Evolutionary conservation across 495 filamentous ascomycete species (phyloP), one percentile per base, ranked within the genome.

Genomic region (Aspergillus sclerotioniger): DNA sequence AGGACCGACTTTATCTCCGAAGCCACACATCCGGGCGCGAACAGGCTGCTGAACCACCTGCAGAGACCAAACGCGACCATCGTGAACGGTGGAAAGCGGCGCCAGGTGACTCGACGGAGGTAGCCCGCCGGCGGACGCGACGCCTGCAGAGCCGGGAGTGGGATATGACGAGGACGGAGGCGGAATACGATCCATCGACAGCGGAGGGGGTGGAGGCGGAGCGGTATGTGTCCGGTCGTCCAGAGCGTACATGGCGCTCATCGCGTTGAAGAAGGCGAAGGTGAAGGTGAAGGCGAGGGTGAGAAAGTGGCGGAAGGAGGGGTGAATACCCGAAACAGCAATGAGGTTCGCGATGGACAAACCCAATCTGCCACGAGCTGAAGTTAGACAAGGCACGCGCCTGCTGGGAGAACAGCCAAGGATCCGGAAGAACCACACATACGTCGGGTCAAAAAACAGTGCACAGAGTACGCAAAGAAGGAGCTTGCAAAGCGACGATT

Each of bases 21-120:
- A 98, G 2, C 94, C 94, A 78, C 94, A 98, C 94, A 98, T 98
- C 50, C 94, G 89, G 61, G 94, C 94, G 53, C 94, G 88, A 60
- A 91, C 80, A 50, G 94, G 94, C 68, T 98, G 94, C 73, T 98
- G 94, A 53, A 90, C 87, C 54, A 97, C 90, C 60, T 86, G 79
- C 54, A 98, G 80, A 49, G 87, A 89, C 80, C 74, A 85, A 29
- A 76, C 74, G 12, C 78, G 78, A 53, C 77, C 78, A 32, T 80
- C 80, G 41, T 75, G 70, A 5, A 69, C 59, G 21, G 74, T 76
- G 12, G 71, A 64, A 9, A 78, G 58, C 13, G 76, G 70, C 9
- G 70, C 68, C 10, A 77, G 63, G 46, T 77, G 72, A 45, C 71
- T 69, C 53, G 72, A 62, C 6, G 71, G 53, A 10, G 67, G 66